Conservation (phyloP, 441 rosid genomes). For the Rhodomyrtus psidioides region DNA sequence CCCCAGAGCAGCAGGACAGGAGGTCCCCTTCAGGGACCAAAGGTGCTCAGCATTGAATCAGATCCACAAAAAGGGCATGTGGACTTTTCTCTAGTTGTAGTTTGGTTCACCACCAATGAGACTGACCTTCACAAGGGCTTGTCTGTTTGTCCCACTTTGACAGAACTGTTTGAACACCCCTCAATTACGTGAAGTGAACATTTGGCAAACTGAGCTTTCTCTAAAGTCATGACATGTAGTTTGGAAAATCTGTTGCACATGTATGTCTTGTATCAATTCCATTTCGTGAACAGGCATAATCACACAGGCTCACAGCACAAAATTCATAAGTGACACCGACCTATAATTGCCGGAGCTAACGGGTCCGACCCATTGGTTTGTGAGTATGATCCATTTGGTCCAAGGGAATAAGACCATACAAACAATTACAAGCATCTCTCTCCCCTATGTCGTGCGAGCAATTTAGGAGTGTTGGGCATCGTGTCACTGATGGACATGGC, state of each 20-base stretch:
- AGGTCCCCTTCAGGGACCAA: slow-evolving; percentile 4
- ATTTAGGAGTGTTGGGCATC: neutral
- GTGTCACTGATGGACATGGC: neutral
- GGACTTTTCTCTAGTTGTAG: slow-evolving; percentile 16
- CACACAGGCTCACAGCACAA: neutral
- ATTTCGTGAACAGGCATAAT: neutral
- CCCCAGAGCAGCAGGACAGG: neutral
- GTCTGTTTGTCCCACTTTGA: slow-evolving; percentile 9
- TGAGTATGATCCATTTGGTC: neutral
- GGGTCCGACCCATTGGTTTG: neutral
- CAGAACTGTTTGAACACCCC: neutral
- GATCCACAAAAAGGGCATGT: slow-evolving; percentile 24
- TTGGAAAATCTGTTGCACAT: neutral
- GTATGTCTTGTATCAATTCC: neutral
- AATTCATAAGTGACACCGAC: neutral
- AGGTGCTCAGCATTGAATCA: slow-evolving; percentile 1
- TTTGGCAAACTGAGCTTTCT: neutral
- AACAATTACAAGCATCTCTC: neutral
- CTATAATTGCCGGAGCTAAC: neutral
- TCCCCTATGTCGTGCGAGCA: neutral
- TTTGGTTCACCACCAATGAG: slow-evolving; percentile 9
- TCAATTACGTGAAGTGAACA: neutral
- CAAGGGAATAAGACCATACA: neutral
- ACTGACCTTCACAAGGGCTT: slow-evolving; percentile 40
- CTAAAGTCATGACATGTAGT: neutral